These are phyloP conservation scores for Aspergillus piperis DNA, from an alignment of 2,329 filamentous ascomycete genomes.

Conservation along the genomic window DNA sequence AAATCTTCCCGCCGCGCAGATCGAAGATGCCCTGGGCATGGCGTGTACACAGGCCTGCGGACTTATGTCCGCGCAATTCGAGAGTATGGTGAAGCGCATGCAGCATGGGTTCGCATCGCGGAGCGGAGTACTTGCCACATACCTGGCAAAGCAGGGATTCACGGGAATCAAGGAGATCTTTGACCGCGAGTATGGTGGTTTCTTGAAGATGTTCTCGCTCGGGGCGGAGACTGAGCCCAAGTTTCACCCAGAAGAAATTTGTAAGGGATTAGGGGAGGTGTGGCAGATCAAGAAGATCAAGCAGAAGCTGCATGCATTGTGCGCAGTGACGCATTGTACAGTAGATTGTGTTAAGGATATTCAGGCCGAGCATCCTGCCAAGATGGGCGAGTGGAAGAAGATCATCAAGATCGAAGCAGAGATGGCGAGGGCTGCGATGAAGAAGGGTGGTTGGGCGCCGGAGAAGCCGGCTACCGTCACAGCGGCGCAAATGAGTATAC, in stretches of 20 bases:
- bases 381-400: neutral
- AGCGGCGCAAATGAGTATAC: neutral
- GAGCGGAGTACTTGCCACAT: slow-evolving; percentile 44
- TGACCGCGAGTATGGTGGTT: slow-evolving; percentile 47
- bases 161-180: slow-evolving; percentile 46
- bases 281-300: slow-evolving; percentile 42
- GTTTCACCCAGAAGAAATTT: slow-evolving; percentile 31
- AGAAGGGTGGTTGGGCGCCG: slow-evolving; percentile 5
- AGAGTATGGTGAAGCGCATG: slow-evolving; percentile 47
- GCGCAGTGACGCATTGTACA: neutral
- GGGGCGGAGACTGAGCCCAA: slow-evolving; percentile 29
- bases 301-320: slow-evolving; percentile 30
- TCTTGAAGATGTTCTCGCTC: slow-evolving; percentile 41
- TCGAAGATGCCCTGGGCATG: slow-evolving; percentile 43
- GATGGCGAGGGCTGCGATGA: neutral
- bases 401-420: neutral
- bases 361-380: neutral
- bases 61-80: slow-evolving; percentile 47
- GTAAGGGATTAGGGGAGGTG: slow-evolving; percentile 34
- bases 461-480: neutral
- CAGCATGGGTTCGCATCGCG: slow-evolving; percentile 50
- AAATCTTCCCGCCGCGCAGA: slow-evolving; percentile 26
- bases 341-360: neutral
- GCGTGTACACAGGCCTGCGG: slow-evolving; percentile 45
- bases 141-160: slow-evolving; percentile 44